Percentiles rank a stretch among this genome's conserved stretches.
Conservation (phyloP, 169 alveolate species). For the Cryptosporidium meleagridis region DNA sequence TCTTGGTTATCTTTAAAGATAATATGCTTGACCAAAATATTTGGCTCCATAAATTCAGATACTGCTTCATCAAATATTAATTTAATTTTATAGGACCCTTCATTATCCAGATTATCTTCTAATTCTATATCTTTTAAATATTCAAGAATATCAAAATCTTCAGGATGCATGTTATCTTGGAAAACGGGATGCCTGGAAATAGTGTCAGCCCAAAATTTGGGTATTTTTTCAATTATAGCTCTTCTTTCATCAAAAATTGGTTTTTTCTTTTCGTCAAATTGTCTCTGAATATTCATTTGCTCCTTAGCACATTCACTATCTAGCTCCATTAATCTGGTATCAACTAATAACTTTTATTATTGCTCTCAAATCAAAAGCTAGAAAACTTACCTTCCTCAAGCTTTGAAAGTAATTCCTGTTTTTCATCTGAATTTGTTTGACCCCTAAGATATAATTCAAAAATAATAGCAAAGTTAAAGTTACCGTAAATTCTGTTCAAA, state of each 20-base stretch:
- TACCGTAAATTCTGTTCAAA: background rate
- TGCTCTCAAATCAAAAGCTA: background rate
- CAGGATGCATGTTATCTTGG: conserved; percentile 85
- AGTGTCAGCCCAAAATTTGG: conserved; percentile 90
- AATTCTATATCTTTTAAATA: conserved; percentile 83
- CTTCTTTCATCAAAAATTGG: conserved; percentile 86
- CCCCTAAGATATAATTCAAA: background rate
- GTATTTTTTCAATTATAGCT: conserved; percentile 86
- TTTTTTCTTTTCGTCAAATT: conserved; percentile 88
- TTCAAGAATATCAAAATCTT: conserved; percentile 86
- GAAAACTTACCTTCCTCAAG: conserved; percentile 57
- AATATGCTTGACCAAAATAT: conserved; percentile 85
- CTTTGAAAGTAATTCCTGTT: conserved; percentile 11
- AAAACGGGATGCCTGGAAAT: conserved; percentile 87
- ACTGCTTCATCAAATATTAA: conserved; percentile 86
- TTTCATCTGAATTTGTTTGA: background rate
- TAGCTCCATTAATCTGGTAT: conserved; percentile 74
- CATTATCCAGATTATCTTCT: conserved; percentile 89
- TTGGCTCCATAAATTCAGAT: conserved; percentile 87
- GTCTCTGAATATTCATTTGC: conserved; percentile 88
- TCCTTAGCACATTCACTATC: conserved; percentile 90
- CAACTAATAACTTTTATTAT: conserved; percentile 20
- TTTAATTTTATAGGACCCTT: conserved; percentile 88
- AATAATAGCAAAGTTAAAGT: background rate
- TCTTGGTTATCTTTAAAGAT: conserved; percentile 85